phyloP scores from a whole-genome alignment of 805 yeast species.

The Barnettozyma sucrosica region DNA sequence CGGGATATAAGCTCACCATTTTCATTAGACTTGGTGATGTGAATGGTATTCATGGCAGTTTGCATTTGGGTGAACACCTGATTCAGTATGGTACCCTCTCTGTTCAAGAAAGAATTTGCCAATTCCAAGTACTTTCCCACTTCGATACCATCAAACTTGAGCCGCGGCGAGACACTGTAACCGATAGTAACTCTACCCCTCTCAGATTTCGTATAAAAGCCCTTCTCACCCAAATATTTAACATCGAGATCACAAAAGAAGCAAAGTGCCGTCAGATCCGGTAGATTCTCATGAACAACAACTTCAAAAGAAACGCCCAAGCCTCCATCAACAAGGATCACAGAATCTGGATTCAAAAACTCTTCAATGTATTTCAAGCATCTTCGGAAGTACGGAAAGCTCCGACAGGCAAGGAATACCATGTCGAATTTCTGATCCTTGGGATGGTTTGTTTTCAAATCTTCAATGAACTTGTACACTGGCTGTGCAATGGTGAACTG shows the following conservation, averaged over 20 bases:
- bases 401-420: slow-evolving; percentile 12
- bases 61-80: neutral
- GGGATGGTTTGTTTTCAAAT: neutral
- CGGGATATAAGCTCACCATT: neutral
- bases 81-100: neutral
- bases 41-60: neutral
- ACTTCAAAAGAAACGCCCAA: slow-evolving; percentile 14
- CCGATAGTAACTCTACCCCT: slow-evolving; percentile 1
- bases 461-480: slow-evolving; percentile 1
- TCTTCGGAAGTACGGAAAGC: slow-evolving; percentile 7
- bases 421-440: slow-evolving; percentile 6
- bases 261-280: slow-evolving; percentile 1
- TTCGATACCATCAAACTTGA: neutral
- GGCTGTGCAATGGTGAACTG: neutral
- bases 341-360: neutral
- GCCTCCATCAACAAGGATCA: slow-evolving; percentile 14
- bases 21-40: neutral
- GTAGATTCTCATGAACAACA: slow-evolving; percentile 6
- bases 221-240: neutral
- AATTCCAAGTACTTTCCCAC: neutral
- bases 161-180: neutral
- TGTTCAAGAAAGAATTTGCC: neutral
- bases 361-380: neutral
- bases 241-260: slow-evolving; percentile 7
- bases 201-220: neutral